Conservation (phyloP, 1,284 basidiomycete genomes). For the Sporisorium exsertum region DNA sequence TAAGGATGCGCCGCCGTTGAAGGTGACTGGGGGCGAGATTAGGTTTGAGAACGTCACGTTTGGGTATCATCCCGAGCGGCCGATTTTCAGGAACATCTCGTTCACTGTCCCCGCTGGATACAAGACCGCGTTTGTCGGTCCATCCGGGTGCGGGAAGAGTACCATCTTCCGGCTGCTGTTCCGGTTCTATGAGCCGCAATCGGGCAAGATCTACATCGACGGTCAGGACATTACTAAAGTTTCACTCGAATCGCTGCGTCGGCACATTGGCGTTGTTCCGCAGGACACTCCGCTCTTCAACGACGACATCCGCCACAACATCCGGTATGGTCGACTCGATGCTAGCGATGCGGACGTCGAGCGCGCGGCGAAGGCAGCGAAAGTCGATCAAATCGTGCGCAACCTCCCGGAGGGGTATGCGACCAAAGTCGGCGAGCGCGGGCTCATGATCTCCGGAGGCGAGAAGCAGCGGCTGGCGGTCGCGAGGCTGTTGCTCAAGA, state of each 20-base stretch:
- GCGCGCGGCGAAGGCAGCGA: constrained; percentile 84
- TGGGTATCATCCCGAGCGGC: constrained; percentile 87
- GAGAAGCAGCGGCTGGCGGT: constrained; percentile 97
- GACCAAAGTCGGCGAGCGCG: constrained; percentile 94
- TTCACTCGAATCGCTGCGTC: constrained; percentile 80
- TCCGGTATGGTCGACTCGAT: constrained; percentile 89
- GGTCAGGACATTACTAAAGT: constrained; percentile 85
- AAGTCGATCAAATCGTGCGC: constrained; percentile 84
- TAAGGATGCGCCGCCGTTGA: constrained; percentile 77
- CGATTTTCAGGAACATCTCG: constrained; percentile 81
- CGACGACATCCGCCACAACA: constrained; percentile 91
- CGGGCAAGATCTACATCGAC: constrained; percentile 85
- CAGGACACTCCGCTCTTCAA: constrained; percentile 99
- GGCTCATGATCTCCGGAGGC: constrained; percentile 96
- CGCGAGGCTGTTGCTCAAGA: constrained; percentile 89
- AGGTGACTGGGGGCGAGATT: constrained; percentile 83
- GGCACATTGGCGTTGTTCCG: constrained; percentile 89
- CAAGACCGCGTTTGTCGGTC: constrained; percentile 95
- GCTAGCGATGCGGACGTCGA: constrained; percentile 90
- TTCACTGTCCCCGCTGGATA: constrained; percentile 94
- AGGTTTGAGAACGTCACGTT: constrained; percentile 92
- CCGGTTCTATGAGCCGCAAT: constrained; percentile 88
- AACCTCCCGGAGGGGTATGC: constrained; percentile 85
- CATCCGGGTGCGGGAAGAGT: constrained; percentile 97
- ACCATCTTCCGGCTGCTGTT: constrained; percentile 94